A percentile compares a stretch with the other conserved stretches of the same genome.
These are phyloP conservation scores for Lactifluus rugatus DNA, from an alignment of 768 basidiomycete species.

Conservation along the genomic window DNA sequence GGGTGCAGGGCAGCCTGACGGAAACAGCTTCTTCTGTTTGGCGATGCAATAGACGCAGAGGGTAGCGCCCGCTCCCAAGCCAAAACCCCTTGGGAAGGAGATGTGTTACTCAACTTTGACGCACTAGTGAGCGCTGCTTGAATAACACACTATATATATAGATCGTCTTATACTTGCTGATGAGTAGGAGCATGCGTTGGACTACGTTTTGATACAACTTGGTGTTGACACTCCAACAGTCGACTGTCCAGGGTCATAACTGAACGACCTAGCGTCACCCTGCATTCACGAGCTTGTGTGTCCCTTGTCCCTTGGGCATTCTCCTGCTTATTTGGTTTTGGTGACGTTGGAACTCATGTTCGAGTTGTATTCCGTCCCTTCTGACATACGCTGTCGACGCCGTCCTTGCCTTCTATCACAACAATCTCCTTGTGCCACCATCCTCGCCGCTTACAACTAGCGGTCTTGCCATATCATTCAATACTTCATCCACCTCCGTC, in stretches of 20 bases:
- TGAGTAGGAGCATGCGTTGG: conserved; percentile 83
- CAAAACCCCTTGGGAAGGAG: conserved; percentile 87
- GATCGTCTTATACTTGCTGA: not conserved
- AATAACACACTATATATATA: not conserved
- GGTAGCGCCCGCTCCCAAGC: conserved; percentile 71
- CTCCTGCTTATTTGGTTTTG: conserved; percentile 24
- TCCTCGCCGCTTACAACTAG: conserved; percentile 43
- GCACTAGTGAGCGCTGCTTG: conserved; percentile 59
- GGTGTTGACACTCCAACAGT: conserved; percentile 70
- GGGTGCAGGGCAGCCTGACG: conserved; percentile 78
- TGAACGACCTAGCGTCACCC: conserved; percentile 81
- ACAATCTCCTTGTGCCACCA: conserved; percentile 35
- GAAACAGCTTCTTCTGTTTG: conserved; percentile 77
- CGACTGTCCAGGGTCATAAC: conserved; percentile 89
- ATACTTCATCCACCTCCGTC: conserved; percentile 83
- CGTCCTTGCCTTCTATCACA: conserved; percentile 87
- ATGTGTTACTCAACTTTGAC: conserved; percentile 85
- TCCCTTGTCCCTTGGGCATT: conserved; percentile 19
- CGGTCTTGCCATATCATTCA: conserved; percentile 85
- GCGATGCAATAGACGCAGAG: conserved; percentile 80
- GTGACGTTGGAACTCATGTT: conserved; percentile 96
- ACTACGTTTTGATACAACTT: conserved; percentile 82
- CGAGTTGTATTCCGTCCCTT: conserved; percentile 82
- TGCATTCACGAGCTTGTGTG: conserved; percentile 81
- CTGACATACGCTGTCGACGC: conserved; percentile 85